A percentile compares a stretch with the other conserved stretches of the same genome.
Conservation (phyloP, 2,329 filamentous ascomycete genomes). For the Fusarium devonianum region DNA sequence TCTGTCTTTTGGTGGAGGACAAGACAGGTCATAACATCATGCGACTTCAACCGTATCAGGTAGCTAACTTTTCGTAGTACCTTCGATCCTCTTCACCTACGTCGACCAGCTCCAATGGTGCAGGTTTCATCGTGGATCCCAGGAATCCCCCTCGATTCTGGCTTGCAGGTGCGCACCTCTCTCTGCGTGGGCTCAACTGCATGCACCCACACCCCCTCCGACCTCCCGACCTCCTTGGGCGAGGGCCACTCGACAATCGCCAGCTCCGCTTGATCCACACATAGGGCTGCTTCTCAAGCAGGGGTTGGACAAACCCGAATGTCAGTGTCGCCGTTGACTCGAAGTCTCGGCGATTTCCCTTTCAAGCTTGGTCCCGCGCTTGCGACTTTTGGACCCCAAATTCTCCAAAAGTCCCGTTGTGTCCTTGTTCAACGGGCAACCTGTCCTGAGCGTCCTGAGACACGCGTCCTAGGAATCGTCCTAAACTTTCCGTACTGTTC, state of each 20-base stretch:
- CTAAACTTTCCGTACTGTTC: constrained; percentile 15
- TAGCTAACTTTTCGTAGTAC: too few species aligned
- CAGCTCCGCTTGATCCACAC: constrained; percentile 36
- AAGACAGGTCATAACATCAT: too few species aligned
- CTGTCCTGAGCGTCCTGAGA: constrained; percentile 12
- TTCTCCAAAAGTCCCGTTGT: constrained; percentile 4
- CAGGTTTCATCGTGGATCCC: too few species aligned
- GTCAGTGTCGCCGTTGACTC: constrained; percentile 38
- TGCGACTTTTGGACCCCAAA: constrained; percentile 15
- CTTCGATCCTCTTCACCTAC: too few species aligned
- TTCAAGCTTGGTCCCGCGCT: constrained; percentile 9
- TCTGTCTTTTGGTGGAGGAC: too few species aligned
- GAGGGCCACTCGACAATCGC: constrained; percentile 30
- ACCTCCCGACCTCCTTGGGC: neutral
- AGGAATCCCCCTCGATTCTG: constrained; percentile 16
- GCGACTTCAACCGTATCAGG: too few species aligned
- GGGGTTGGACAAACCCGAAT: constrained; percentile 26
- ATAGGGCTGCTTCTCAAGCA: constrained; percentile 39
- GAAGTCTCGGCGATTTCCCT: constrained; percentile 37
- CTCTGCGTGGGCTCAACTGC: constrained; percentile 20
- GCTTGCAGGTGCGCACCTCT: constrained; percentile 1
- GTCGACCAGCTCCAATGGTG: too few species aligned
- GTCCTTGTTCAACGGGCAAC: constrained; percentile 15
- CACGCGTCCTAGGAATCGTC: constrained; percentile 17
- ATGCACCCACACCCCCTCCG: constrained; percentile 20